Evolutionary conservation across 1,284 basidiomycete genomes (phyloP), one percentile per base, ranked within the genome.

Genomic region (Jaminaea rosea): DNA sequence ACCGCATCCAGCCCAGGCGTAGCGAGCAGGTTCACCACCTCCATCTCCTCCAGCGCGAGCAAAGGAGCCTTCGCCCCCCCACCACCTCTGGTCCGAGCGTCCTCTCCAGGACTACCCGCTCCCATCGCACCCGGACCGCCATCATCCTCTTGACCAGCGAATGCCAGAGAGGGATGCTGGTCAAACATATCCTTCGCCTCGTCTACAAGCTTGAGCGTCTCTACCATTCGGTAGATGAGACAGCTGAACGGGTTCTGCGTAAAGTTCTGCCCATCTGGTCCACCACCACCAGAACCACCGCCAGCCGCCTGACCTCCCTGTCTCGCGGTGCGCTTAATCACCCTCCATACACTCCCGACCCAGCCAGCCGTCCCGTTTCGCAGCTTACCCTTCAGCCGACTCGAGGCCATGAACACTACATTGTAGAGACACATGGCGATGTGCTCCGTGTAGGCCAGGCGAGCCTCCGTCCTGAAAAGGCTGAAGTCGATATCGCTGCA

Each of bases 121-220:
- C 24, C 23, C 24, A n/a, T 24, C 4, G 19, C 44, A 15, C 31
- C 37, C 26, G 26, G 29, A 19, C 49, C 49, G 28, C 19, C 17
- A 23, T 42, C 39, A 23, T 42, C 39, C 6, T 21, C 9, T 15
- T 36, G 34, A 10, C 37, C 47, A 23, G 58, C 55, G 32, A 71
- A 63, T 11, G 66, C 65, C 9, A 69, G 52, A 36, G 69, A 49
- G 7, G 65, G 55, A 4, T 81, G 79, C 3, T 79, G 80, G 67
- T 86, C 84, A 65, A 87, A 85, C 46, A 82, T 79, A 67, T 89
- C 86, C 59, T 80, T 80, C 3, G 79, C 82, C 55, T 87, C 87
- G 69, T 90, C 88, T 50, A 97, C 77, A 44, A 91, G 77, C 65
- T 87, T 87, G 76, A 94, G 79, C 0, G 84, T 82, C 76, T 94